Evolutionary conservation across 108 stramenopile genomes (phyloP).

Genomic region (Cyclotella atomus): DNA sequence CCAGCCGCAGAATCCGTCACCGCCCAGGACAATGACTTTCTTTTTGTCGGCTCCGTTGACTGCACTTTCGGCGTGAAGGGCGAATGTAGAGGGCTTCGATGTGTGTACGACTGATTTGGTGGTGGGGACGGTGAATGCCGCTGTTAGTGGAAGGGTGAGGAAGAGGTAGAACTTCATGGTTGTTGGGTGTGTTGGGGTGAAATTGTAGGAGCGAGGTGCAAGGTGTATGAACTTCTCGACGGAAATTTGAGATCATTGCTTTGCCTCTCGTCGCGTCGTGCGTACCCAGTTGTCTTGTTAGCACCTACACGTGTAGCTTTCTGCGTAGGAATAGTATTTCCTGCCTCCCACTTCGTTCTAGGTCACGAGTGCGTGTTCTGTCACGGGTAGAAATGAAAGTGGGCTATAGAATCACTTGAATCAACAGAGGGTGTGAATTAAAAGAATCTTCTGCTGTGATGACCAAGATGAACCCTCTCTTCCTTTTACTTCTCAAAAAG

Average conservation of each 20-base stretch:
- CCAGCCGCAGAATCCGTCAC: slow-evolving; percentile 99
- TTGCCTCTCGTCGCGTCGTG: not conserved
- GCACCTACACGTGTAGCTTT: not conserved
- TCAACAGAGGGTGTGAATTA: no score
- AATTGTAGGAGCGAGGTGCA: no score
- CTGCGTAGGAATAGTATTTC: not conserved
- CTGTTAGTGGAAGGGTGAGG: slow-evolving; percentile 25
- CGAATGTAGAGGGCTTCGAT: slow-evolving; percentile 9
- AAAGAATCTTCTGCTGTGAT: no score
- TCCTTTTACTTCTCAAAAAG: no score
- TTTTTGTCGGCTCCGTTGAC: slow-evolving; percentile 51
- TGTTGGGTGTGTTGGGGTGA: not conserved
- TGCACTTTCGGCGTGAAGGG: slow-evolving; percentile 3
- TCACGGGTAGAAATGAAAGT: no score
- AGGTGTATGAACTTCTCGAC: no score
- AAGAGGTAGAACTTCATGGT: slow-evolving; percentile 45
- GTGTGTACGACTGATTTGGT: not conserved
- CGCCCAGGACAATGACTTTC: slow-evolving; percentile 91
- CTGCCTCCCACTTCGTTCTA: no score
- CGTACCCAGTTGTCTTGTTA: not conserved
- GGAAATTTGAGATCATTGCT: no score
- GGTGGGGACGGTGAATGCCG: slow-evolving; percentile 31
- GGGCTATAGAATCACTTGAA: no score
- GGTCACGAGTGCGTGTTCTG: no score
- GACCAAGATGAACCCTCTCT: no score